A percentile compares a stretch with the other conserved stretches of the same genome.
These are phyloP conservation scores for Trichopus zeylanicus DNA, from an alignment of 116 monocot species.

Conservation along the genomic window DNA sequence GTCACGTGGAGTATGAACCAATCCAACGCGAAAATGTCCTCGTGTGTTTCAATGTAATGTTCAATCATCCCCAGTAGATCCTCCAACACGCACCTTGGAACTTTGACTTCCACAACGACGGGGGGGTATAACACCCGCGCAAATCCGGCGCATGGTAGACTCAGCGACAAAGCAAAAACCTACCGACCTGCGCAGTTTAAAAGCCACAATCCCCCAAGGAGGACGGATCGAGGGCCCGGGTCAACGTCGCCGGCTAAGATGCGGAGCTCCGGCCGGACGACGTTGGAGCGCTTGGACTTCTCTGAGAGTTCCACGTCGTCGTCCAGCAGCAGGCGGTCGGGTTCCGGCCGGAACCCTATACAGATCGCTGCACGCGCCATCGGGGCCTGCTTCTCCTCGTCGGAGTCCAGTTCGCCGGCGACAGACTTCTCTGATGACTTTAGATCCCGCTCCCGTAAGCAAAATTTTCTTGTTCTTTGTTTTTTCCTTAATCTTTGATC, in stretches of 20 bases:
- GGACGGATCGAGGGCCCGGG: too few relatives aligned
- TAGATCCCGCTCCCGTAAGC: background rate
- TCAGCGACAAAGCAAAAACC: background rate
- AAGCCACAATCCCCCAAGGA: background rate
- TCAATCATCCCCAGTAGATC: too few relatives aligned
- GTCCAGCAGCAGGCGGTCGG: constrained; percentile 1
- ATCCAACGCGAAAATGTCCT: too few relatives aligned
- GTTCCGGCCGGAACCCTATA: constrained; percentile 11
- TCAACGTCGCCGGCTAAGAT: background rate
- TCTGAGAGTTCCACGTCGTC: constrained; percentile 10
- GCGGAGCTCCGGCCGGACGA: constrained; percentile 1
- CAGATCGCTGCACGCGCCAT: constrained; percentile 6
- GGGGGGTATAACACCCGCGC: too few relatives aligned
- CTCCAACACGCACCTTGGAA: too few relatives aligned
- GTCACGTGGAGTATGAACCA: too few relatives aligned
- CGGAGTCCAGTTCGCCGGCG: background rate
- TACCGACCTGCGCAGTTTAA: background rate
- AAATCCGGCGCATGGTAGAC: background rate
- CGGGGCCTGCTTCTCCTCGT: constrained; percentile 23
- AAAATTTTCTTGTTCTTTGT: background rate
- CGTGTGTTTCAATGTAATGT: too few relatives aligned
- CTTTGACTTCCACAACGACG: too few relatives aligned
- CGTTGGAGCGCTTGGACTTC: constrained; percentile 2
- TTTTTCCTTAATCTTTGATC: background rate
- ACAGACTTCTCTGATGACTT: constrained; percentile 4